A percentile compares a stretch with the other conserved stretches of the same genome.
Conservation (phyloP, 805 yeast genomes). For the Torulaspora maleeae region DNA sequence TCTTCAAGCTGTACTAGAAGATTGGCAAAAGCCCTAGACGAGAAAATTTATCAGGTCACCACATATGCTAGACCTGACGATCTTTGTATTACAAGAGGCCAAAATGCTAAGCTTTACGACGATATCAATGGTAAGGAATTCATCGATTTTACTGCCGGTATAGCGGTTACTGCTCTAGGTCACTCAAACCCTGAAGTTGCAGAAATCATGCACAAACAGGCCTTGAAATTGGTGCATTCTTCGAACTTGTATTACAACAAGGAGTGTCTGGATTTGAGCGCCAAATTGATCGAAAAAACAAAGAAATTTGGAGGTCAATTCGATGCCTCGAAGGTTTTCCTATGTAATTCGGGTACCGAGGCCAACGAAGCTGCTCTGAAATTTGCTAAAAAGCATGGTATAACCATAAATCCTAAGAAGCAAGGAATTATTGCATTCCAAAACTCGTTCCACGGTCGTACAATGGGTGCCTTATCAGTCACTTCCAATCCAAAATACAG, state of each 20-base stretch:
- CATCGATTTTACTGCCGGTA: slow-evolving; percentile 91
- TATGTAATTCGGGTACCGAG: slow-evolving; percentile 72
- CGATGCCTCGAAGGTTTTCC: slow-evolving; percentile 68
- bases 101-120: slow-evolving; percentile 79
- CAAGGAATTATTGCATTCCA: slow-evolving; percentile 80
- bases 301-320: slow-evolving; percentile 71
- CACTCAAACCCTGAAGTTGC: slow-evolving; percentile 76
- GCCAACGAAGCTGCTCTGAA: slow-evolving; percentile 78
- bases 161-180: slow-evolving; percentile 94
- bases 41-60: slow-evolving; percentile 47
- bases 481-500: slow-evolving; percentile 93
- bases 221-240: slow-evolving; percentile 67
- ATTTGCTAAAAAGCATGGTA: slow-evolving; percentile 78
- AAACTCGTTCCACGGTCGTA: slow-evolving; percentile 90
- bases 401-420: slow-evolving; percentile 48
- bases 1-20: slow-evolving; percentile 14
- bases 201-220: slow-evolving; percentile 66
- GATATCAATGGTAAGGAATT: slow-evolving; percentile 64
- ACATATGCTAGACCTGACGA: slow-evolving; percentile 73
- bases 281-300: slow-evolving; percentile 65
- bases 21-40: slow-evolving; percentile 13
- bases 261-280: slow-evolving; percentile 76
- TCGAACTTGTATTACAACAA: slow-evolving; percentile 82
- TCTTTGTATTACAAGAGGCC: slow-evolving; percentile 71
- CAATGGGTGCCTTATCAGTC: slow-evolving; percentile 88